Conservation (phyloP, 2,329 filamentous ascomycete species). For the Penicillium occitanis region DNA sequence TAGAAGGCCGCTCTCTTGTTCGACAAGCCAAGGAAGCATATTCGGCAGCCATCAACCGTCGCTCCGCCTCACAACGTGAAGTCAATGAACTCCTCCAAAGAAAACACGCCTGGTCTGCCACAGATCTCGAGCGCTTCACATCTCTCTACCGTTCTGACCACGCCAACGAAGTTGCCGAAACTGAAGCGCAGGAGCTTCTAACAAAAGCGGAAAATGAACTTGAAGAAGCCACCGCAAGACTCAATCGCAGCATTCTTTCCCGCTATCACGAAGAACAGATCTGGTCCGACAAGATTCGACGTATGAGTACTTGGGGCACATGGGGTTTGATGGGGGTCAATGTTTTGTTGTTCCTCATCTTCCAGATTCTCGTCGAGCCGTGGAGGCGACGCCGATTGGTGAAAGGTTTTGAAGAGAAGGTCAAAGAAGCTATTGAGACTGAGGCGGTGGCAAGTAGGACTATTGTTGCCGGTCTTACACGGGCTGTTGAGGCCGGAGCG, state of each 20-base stretch:
- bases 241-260: slow-evolving; percentile 80
- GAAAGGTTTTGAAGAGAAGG: slow-evolving; percentile 76
- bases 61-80: slow-evolving; percentile 89
- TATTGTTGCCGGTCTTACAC: slow-evolving; percentile 10
- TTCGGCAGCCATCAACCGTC: slow-evolving; percentile 77
- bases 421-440: slow-evolving; percentile 68
- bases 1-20: slow-evolving; percentile 61
- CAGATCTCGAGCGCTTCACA: slow-evolving; percentile 92
- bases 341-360: slow-evolving; percentile 79
- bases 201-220: slow-evolving; percentile 75
- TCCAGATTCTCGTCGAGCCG: slow-evolving; percentile 88
- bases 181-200: slow-evolving; percentile 68
- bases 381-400: slow-evolving; percentile 83
- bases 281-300: slow-evolving; percentile 94
- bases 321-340: slow-evolving; percentile 98
- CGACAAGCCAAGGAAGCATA: slow-evolving; percentile 72
- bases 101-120: slow-evolving; percentile 86
- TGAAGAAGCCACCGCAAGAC: slow-evolving; percentile 70
- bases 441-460: slow-evolving; percentile 43
- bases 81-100: slow-evolving; percentile 90
- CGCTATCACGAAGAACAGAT: slow-evolving; percentile 99
- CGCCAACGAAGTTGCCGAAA: slow-evolving; percentile 82
- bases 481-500: background rate
- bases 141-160: slow-evolving; percentile 89
- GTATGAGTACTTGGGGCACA: slow-evolving; percentile 97